A percentile compares a stretch with the other conserved stretches of the same genome.
Evolutionary conservation across 805 yeast species (phyloP).

Genomic region (Candida lessepsii): DNA sequence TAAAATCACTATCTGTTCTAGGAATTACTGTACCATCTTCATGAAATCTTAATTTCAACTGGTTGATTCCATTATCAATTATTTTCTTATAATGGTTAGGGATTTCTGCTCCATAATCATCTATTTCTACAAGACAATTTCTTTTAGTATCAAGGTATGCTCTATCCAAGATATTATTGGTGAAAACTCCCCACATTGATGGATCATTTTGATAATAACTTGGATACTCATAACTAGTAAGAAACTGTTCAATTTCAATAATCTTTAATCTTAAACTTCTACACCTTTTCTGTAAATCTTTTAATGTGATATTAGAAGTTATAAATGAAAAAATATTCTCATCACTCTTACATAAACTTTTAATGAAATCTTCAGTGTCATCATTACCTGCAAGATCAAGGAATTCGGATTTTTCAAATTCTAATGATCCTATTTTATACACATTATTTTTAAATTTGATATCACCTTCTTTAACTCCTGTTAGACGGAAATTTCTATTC

Average conservation of each 20-base stretch:
- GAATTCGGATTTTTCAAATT: conserved; percentile 53
- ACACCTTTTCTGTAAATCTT: conserved; percentile 43
- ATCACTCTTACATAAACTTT: conserved; percentile 32
- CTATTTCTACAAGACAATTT: conserved; percentile 31
- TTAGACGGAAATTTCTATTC: conserved; percentile 9
- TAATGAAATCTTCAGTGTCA: conserved; percentile 60
- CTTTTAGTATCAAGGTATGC: conserved; percentile 30
- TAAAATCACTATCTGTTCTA: conserved; percentile 3
- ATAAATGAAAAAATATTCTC: conserved; percentile 40
- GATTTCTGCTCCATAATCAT: conserved; percentile 21
- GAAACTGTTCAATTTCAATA: conserved; percentile 25
- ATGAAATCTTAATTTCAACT: conserved; percentile 32
- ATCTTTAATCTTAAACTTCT: conserved; percentile 32
- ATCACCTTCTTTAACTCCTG: conserved; percentile 18
- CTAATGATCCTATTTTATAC: conserved; percentile 47
- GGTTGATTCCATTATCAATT: conserved; percentile 31
- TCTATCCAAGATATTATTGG: conserved; percentile 27
- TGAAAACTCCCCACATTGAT: conserved; percentile 36
- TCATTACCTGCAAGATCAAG: conserved; percentile 33
- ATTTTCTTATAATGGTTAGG: conserved; percentile 28
- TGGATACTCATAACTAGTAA: conserved; percentile 36
- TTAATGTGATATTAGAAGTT: conserved; percentile 40
- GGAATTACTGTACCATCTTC: conserved; percentile 11
- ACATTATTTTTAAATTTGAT: conserved; percentile 27
- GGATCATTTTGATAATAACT: conserved; percentile 22